Conservation (phyloP, 2,329 filamentous ascomycete species). For the Microsporum audouinii region DNA sequence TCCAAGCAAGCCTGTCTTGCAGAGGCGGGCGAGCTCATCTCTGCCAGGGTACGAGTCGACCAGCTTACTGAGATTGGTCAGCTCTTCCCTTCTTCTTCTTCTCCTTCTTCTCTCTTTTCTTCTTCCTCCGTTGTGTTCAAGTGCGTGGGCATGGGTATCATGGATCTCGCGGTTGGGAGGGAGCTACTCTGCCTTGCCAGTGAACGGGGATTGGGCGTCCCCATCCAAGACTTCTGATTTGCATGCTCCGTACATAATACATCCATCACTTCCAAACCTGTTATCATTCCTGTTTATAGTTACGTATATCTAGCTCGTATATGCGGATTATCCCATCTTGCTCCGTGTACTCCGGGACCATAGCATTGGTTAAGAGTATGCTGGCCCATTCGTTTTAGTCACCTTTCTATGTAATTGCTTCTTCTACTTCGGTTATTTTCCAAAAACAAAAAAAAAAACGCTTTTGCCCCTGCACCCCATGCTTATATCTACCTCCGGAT, state of each 20-base stretch:
- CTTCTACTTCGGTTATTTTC: neutral
- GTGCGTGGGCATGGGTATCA: constrained; percentile 42
- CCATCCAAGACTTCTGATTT: constrained; percentile 29
- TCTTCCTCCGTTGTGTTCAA: constrained; percentile 34
- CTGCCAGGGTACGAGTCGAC: constrained; percentile 26
- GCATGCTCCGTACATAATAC: neutral
- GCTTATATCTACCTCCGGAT: neutral
- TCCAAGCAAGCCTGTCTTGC: constrained; percentile 35
- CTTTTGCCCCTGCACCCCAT: neutral
- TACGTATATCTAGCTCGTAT: neutral
- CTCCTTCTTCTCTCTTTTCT: neutral
- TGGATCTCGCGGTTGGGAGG: constrained; percentile 39
- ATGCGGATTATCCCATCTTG: neutral
- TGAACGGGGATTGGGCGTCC: constrained; percentile 24
- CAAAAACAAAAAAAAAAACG: neutral
- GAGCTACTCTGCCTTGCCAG: constrained; percentile 30
- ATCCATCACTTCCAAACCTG: neutral
- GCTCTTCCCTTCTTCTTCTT: constrained; percentile 17
- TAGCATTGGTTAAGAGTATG: no score
- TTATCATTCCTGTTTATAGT: neutral
- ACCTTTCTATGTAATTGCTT: neutral
- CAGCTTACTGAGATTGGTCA: constrained; percentile 37
- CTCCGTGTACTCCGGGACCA: neutral
- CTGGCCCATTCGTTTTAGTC: neutral
- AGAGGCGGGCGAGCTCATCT: constrained; percentile 39